Percentiles rank a stretch among this genome's conserved stretches.
Conservation (phyloP, 2,329 filamentous ascomycete genomes). For the Talaromyces marneffei region DNA sequence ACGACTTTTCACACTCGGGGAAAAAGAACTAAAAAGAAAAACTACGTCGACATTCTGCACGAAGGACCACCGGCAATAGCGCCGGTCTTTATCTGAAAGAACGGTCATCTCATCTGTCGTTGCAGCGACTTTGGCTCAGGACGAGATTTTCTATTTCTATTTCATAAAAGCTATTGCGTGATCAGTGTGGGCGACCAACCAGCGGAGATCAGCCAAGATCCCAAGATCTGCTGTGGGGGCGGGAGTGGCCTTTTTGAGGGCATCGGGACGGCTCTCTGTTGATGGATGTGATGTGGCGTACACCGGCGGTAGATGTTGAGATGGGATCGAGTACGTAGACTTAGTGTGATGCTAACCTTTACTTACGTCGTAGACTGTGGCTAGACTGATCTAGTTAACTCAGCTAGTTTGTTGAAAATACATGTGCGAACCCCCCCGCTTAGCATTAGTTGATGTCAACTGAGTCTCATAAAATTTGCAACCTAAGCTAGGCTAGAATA, state of each 20-base stretch:
- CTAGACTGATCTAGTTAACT: too few species aligned
- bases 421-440: too few species aligned
- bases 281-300: too few species aligned
- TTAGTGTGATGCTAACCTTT: too few species aligned
- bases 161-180: constrained; percentile 11
- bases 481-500: not conserved
- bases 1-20: not conserved
- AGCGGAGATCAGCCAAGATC: not conserved
- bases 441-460: too few species aligned
- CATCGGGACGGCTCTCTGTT: not conserved
- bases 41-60: not conserved
- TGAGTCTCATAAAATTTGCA: too few species aligned
- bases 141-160: not conserved
- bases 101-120: not conserved
- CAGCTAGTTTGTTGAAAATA: too few species aligned
- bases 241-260: not conserved
- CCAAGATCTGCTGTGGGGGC: constrained; percentile 6
- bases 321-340: too few species aligned
- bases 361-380: too few species aligned
- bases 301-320: too few species aligned
- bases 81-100: not conserved
- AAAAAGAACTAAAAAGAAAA: not conserved
- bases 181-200: constrained; percentile 4
- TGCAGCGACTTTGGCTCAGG: not conserved
- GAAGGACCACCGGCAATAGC: not conserved